A percentile compares a stretch with the other conserved stretches of the same genome.
Conservation (phyloP, 345 rosid genomes). For the Corymbia maculata region DNA sequence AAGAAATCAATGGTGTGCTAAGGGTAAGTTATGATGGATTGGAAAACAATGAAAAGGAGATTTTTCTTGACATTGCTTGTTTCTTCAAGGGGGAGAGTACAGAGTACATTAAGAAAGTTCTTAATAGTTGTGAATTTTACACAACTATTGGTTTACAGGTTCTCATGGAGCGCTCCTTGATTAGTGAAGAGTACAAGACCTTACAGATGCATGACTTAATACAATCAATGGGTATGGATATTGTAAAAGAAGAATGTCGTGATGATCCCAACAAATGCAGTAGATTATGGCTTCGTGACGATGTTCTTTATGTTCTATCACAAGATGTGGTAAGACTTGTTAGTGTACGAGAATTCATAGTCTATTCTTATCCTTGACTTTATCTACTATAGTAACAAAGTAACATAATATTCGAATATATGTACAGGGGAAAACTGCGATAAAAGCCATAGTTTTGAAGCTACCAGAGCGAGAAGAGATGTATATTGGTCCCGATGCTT, state of each 20-base stretch:
- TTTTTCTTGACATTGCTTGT: slow-evolving; percentile 8
- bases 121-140: not conserved
- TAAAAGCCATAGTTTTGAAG: slow-evolving; percentile 3
- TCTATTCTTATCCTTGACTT: not conserved
- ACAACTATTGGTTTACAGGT: not conserved
- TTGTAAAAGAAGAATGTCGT: not conserved
- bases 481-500: not conserved
- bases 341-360: not conserved
- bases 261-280: not conserved
- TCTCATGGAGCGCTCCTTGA: not conserved
- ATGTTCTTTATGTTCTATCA: not conserved
- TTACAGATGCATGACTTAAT: not conserved
- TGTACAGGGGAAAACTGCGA: not conserved
- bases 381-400: not conserved
- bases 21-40: slow-evolving; percentile 1
- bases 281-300: not conserved
- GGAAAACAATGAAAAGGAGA: not conserved
- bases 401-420: not conserved
- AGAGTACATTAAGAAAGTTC: not conserved
- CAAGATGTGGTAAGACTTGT: not conserved
- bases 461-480: not conserved
- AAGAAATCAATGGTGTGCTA: not conserved
- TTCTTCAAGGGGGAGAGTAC: not conserved
- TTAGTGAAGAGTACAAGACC: fast-evolving
- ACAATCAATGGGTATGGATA: not conserved